phyloP scores from a whole-genome alignment of 2,329 filamentous ascomycete genomes.

The Nemania diffusa region DNA sequence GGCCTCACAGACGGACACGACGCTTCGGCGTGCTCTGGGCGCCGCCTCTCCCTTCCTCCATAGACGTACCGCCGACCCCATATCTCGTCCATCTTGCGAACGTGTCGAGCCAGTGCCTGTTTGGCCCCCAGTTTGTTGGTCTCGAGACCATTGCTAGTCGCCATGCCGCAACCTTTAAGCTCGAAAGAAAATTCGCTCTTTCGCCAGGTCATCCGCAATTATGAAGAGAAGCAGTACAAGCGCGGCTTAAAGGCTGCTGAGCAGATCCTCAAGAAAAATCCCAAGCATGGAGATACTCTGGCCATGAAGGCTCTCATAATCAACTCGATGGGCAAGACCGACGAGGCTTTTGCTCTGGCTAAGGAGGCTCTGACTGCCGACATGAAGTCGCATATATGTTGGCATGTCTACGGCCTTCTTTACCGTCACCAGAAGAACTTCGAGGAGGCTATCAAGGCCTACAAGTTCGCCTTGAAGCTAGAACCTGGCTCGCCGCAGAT shows the following conservation, averaged over 20 bases:
- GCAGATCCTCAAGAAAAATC: constrained; percentile 93
- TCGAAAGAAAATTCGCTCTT: constrained; percentile 96
- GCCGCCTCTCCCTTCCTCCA: neutral
- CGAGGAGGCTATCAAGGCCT: constrained; percentile 98
- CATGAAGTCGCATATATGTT: constrained; percentile 99
- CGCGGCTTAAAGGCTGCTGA: constrained; percentile 92
- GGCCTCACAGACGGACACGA: constrained; percentile 11
- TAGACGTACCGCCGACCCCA: neutral
- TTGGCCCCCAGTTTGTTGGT: constrained; percentile 12
- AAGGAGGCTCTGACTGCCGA: constrained; percentile 93
- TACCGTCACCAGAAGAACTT: constrained; percentile 97
- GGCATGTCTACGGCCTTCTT: constrained; percentile 97
- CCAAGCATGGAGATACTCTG: constrained; percentile 96
- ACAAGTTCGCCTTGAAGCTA: constrained; percentile 91
- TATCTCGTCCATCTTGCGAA: constrained; percentile 1
- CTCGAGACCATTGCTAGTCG: constrained; percentile 26
- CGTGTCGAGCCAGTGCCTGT: constrained; percentile 4
- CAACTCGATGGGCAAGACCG: constrained; percentile 89
- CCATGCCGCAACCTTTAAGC: constrained; percentile 77
- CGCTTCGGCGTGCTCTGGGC: neutral
- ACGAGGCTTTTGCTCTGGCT: constrained; percentile 92
- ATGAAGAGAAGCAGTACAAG: constrained; percentile 99
- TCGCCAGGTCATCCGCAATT: constrained; percentile 91
- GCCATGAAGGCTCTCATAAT: constrained; percentile 99
- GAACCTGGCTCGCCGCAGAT: constrained; percentile 97